Conservation (phyloP, 495 filamentous ascomycete species). For the Parachaetomium inaequale region DNA sequence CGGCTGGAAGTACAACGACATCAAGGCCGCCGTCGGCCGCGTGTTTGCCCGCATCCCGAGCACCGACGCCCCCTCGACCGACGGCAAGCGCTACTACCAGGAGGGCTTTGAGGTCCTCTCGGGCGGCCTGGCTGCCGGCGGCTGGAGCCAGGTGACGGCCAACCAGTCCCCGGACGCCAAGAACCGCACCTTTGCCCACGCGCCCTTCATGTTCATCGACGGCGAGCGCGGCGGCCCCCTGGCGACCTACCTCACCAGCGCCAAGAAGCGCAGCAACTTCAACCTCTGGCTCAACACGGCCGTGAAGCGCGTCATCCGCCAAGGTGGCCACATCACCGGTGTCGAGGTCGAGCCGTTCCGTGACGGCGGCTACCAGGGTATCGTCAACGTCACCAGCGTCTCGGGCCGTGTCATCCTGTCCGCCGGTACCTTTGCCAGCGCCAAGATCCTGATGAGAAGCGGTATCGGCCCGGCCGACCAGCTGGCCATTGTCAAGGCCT, state of each 20-base stretch:
- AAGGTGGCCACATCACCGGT: conserved; percentile 58
- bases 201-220: conserved; percentile 65
- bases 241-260: conserved; percentile 67
- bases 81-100: conserved; percentile 67
- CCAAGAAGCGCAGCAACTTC: conserved; percentile 61
- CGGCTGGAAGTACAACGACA: conserved; percentile 66
- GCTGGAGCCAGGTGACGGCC: conserved; percentile 61
- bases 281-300: conserved; percentile 61
- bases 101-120: conserved; percentile 59
- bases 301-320: conserved; percentile 62
- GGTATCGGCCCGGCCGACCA: conserved; percentile 64
- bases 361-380: conserved; percentile 54
- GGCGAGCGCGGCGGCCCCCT: conserved; percentile 69
- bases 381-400: conserved; percentile 54
- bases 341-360: conserved; percentile 61
- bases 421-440: conserved; percentile 66
- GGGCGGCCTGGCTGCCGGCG: conserved; percentile 50
- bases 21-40: conserved; percentile 52
- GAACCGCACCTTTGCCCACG: conserved; percentile 61
- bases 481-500: conserved; percentile 53
- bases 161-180: conserved; percentile 61
- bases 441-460: conserved; percentile 61
- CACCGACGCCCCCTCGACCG: conserved; percentile 61
- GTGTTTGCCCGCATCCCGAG: conserved; percentile 69
- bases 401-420: conserved; percentile 66